Percentiles rank a stretch among this genome's conserved stretches.
phyloP scores from a whole-genome alignment of 1,284 basidiomycete species.

The Malassezia obtusa region DNA sequence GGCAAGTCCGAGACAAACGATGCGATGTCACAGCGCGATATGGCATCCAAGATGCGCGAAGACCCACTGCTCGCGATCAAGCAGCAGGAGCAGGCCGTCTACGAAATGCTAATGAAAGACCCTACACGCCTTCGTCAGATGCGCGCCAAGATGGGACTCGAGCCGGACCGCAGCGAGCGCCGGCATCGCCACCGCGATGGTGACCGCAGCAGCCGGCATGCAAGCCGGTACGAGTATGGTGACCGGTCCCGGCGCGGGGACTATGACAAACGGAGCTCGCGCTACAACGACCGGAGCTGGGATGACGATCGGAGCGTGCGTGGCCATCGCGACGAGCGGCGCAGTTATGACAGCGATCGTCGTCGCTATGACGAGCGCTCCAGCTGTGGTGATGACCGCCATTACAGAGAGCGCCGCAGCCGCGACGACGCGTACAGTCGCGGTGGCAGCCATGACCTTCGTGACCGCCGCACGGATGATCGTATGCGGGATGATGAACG shows the following conservation, averaged over 20 bases:
- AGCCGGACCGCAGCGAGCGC: constrained; percentile 54
- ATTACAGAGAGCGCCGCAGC: constrained; percentile 9
- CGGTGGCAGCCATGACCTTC: not conserved
- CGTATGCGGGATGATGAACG: not conserved
- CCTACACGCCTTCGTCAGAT: constrained; percentile 64
- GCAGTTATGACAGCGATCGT: not conserved
- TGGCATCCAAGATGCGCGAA: constrained; percentile 84
- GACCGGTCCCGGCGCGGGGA: not conserved
- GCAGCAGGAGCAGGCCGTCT: constrained; percentile 87
- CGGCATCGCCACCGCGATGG: constrained; percentile 3
- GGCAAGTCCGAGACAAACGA: constrained; percentile 28
- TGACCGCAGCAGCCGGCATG: not conserved
- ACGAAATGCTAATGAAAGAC: constrained; percentile 78
- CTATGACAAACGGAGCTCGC: no score
- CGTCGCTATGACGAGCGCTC: constrained; percentile 10
- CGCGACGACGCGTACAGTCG: constrained; percentile 3
- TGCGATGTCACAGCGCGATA: constrained; percentile 71
- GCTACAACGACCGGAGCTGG: no score
- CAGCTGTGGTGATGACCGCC: constrained; percentile 17
- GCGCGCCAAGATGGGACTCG: constrained; percentile 59
- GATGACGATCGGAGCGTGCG: constrained; percentile 3
- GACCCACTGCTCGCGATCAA: constrained; percentile 94
- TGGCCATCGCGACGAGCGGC: constrained; percentile 1
- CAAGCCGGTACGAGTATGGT: constrained; percentile 7
- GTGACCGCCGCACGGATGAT: not conserved